Percentiles rank a stretch among this genome's conserved stretches.
phyloP scores from a whole-genome alignment of 2,329 filamentous ascomycete genomes.

The Hymenoscyphus scutula region DNA sequence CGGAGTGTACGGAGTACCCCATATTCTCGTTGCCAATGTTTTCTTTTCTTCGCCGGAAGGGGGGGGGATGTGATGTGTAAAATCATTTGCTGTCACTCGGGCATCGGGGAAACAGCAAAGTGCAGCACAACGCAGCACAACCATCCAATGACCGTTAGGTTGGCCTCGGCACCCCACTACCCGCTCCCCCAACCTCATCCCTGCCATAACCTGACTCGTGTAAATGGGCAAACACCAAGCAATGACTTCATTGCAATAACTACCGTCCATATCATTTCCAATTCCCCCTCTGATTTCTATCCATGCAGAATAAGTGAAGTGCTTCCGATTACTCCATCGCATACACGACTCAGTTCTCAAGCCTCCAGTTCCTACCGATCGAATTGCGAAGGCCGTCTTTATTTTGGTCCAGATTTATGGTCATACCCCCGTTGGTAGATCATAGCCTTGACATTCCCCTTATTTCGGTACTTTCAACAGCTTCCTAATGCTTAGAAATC shows the following conservation, averaged over 20 bases:
- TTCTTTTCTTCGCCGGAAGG: neutral
- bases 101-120: too few relatives aligned
- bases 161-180: neutral
- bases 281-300: neutral
- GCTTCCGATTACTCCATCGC: neutral
- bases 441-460: neutral
- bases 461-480: neutral
- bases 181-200: too few relatives aligned
- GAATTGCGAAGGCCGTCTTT: neutral
- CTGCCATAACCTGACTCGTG: neutral
- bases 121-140: too few relatives aligned
- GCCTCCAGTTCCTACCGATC: neutral
- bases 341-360: neutral
- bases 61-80: neutral
- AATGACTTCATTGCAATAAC: neutral
- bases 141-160: too few relatives aligned
- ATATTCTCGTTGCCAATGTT: neutral
- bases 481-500: neutral
- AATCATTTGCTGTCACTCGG: neutral
- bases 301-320: neutral
- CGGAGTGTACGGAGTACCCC: too few relatives aligned
- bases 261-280: neutral
- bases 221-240: neutral
- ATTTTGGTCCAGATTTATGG: neutral
- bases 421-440: neutral